Evolutionary conservation across 331 rosid genomes (phyloP).

Genomic region (Rhamnella rubrinervis): DNA sequence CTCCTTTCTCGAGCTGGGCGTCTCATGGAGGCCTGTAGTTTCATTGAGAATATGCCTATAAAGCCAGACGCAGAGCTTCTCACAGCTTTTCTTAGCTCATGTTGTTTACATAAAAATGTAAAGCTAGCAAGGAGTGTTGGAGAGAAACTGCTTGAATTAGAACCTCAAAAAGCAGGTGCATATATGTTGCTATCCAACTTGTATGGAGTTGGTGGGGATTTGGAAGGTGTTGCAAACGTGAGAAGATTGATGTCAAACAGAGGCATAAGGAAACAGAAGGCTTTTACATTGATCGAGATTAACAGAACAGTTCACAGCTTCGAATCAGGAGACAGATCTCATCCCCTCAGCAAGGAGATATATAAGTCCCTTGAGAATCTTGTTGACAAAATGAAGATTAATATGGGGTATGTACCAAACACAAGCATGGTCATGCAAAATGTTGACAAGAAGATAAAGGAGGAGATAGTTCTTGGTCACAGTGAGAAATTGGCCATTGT

Average conservation of each 20-base stretch:
- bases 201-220: slow-evolving; percentile 27
- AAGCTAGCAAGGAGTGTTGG: slow-evolving; percentile 28
- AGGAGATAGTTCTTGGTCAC: slow-evolving; percentile 21
- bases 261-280: slow-evolving; percentile 30
- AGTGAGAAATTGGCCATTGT: slow-evolving; percentile 30
- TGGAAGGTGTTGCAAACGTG: slow-evolving; percentile 20
- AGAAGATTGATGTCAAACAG: slow-evolving; percentile 21
- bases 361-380: slow-evolving; percentile 9
- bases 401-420: slow-evolving; percentile 21
- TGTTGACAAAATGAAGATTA: slow-evolving; percentile 13
- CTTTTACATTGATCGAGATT: slow-evolving; percentile 34
- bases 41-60: slow-evolving; percentile 27
- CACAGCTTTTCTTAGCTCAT: slow-evolving; percentile 30
- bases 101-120: slow-evolving; percentile 16
- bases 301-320: slow-evolving; percentile 21
- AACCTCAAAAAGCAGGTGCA: slow-evolving; percentile 33
- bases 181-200: slow-evolving; percentile 31
- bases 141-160: slow-evolving; percentile 14
- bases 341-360: slow-evolving; percentile 24
- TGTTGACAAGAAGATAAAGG: slow-evolving; percentile 18
- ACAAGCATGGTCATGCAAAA: slow-evolving; percentile 32
- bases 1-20: slow-evolving; percentile 22
- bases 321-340: slow-evolving; percentile 30
- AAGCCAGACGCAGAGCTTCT: slow-evolving; percentile 27
- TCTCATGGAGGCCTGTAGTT: slow-evolving; percentile 22